phyloP scores from a whole-genome alignment of 83 land plant genomes.

The Picea abies region DNA sequence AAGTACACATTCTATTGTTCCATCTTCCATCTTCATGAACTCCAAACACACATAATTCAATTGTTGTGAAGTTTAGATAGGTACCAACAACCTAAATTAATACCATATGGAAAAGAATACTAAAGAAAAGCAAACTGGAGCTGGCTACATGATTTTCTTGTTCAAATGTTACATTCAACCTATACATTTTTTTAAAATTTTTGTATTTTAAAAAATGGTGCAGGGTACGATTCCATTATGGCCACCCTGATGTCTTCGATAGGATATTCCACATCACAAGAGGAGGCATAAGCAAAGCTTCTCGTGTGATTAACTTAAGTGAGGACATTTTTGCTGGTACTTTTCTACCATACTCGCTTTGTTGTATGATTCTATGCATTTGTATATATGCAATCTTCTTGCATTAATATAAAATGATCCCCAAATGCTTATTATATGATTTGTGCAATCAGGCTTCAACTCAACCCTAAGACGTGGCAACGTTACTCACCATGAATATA shows the following conservation, averaged over 20 bases:
- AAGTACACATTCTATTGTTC: background rate
- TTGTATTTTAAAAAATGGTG: slow-evolving; percentile 2
- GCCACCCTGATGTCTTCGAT: slow-evolving; percentile 83
- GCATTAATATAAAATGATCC: background rate
- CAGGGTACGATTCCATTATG: slow-evolving; percentile 89
- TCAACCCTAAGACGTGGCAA: slow-evolving; percentile 76
- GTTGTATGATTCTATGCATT: background rate
- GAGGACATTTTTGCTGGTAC: slow-evolving; percentile 88
- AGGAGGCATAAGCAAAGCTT: slow-evolving; percentile 86
- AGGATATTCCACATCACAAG: slow-evolving; percentile 79
- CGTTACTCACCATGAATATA: slow-evolving; percentile 80
- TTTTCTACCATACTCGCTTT: background rate
- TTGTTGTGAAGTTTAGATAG: background rate
- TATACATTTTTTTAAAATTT: background rate
- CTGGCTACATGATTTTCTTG: background rate
- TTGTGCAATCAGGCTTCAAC: slow-evolving; percentile 63
- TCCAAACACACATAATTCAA: background rate
- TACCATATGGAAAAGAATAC: background rate
- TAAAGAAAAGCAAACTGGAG: background rate
- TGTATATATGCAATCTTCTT: background rate
- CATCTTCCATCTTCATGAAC: background rate
- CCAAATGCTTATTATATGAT: background rate
- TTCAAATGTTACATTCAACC: background rate
- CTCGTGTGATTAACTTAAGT: slow-evolving; percentile 71
- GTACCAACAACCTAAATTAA: background rate